A percentile compares a stretch with the other conserved stretches of the same genome.
Evolutionary conservation across 2,329 filamentous ascomycete species (phyloP).

Genomic region (Cordyceps pruinosa): DNA sequence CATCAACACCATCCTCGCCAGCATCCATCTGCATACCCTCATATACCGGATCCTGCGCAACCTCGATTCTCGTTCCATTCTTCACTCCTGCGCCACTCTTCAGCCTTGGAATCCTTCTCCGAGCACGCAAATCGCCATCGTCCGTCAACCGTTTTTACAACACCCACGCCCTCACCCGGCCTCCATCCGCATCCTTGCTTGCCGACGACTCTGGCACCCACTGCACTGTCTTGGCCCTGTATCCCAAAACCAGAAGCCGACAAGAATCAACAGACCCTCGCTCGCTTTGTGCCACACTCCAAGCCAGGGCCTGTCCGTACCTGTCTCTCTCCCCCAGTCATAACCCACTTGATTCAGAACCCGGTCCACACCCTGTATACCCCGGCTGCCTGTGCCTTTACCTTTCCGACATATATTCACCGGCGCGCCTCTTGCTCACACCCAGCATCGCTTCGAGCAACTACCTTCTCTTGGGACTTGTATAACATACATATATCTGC

Average conservation of each 20-base stretch:
- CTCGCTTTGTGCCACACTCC: constrained; percentile 7
- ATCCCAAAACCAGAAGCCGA: constrained; percentile 6
- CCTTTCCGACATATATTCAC: constrained; percentile 13
- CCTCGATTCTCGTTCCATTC: not conserved
- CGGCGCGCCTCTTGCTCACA: constrained; percentile 6
- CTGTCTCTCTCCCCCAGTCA: constrained; percentile 12
- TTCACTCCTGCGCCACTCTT: not conserved
- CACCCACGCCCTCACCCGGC: not conserved
- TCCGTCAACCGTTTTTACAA: constrained; percentile 1
- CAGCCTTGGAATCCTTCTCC: not conserved
- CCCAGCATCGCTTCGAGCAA: constrained; percentile 2
- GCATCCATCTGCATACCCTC: not conserved
- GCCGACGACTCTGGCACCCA: constrained; percentile 8
- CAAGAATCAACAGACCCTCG: constrained; percentile 10
- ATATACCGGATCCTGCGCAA: not conserved
- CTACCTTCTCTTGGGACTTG: constrained; percentile 1
- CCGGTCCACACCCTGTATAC: constrained; percentile 9
- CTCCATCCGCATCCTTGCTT: not conserved
- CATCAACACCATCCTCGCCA: not conserved
- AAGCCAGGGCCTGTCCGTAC: constrained; percentile 11
- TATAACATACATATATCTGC: constrained; percentile 6
- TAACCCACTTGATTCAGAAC: constrained; percentile 13
- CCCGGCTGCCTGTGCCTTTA: constrained; percentile 7
- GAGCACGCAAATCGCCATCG: not conserved
- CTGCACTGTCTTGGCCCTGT: constrained; percentile 8